A percentile compares a stretch with the other conserved stretches of the same genome.
Conservation (phyloP, 495 filamentous ascomycete species). For the Ramalina intermedia region DNA sequence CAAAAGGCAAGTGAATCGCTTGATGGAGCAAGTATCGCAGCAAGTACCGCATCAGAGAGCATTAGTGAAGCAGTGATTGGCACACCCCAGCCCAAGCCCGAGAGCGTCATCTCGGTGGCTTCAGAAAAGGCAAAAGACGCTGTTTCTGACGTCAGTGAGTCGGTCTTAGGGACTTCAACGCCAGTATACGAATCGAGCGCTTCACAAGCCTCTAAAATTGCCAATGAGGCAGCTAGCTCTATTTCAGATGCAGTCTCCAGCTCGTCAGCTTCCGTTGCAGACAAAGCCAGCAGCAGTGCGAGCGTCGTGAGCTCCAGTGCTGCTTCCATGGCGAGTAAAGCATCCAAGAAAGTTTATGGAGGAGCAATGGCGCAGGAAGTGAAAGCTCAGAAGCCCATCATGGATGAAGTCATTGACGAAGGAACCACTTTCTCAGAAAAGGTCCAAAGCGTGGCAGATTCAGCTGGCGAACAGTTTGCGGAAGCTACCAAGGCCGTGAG, state of each 20-base stretch:
- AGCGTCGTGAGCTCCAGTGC: constrained; percentile 14
- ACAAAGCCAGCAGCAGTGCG: constrained; percentile 9
- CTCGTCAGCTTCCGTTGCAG: constrained; percentile 8
- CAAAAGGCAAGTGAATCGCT: neutral
- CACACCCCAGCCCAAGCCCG: constrained; percentile 16
- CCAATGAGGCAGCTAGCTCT: constrained; percentile 11
- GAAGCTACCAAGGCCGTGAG: constrained; percentile 39
- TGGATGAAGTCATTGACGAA: constrained; percentile 37
- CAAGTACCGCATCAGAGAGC: neutral
- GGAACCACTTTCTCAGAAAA: constrained; percentile 30
- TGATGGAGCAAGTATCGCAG: neutral
- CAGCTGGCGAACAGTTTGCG: constrained; percentile 34
- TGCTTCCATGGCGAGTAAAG: constrained; percentile 18
- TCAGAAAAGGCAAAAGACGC: constrained; percentile 9
- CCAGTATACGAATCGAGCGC: constrained; percentile 15
- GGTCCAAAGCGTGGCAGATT: constrained; percentile 34
- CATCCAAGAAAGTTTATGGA: constrained; percentile 33
- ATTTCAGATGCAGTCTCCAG: constrained; percentile 16
- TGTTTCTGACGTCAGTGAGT: constrained; percentile 16
- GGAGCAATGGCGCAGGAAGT: constrained; percentile 42
- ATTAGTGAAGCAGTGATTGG: constrained; percentile 17
- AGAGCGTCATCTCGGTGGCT: constrained; percentile 23
- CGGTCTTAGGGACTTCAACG: constrained; percentile 15
- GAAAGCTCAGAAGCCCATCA: constrained; percentile 32
- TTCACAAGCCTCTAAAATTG: constrained; percentile 14